phyloP scores from a whole-genome alignment of 2,329 filamentous ascomycete genomes.

The Orbilia blumenaviensis region DNA sequence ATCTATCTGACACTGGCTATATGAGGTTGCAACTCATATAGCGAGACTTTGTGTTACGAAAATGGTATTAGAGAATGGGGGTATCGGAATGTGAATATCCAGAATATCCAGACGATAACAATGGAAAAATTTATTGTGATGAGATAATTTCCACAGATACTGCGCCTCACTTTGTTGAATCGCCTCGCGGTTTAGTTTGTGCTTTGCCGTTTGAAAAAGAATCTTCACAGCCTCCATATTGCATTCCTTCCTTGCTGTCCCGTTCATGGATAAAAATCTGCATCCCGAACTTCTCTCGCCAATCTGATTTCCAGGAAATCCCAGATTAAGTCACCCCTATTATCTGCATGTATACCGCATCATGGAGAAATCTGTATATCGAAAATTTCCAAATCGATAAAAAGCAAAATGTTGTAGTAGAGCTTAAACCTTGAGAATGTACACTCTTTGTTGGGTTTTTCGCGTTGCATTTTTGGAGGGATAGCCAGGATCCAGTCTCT shows the following conservation, averaged over 20 bases:
- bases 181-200: not conserved
- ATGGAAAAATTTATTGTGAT: no score
- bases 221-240: not conserved
- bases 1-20: slow-evolving; percentile 32
- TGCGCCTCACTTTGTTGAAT: not conserved
- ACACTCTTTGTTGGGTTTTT: slow-evolving; percentile 21
- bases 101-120: not conserved
- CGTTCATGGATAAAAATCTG: slow-evolving; percentile 1
- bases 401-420: not conserved
- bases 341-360: not conserved
- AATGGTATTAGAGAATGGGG: not conserved
- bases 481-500: slow-evolving; percentile 1
- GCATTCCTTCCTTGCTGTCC: not conserved
- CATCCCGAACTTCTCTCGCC: slow-evolving; percentile 14
- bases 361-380: not conserved
- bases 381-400: not conserved
- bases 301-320: slow-evolving; percentile 4
- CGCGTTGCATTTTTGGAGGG: slow-evolving; percentile 50
- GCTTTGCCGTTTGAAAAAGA: not conserved
- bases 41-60: not conserved
- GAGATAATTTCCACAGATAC: no score
- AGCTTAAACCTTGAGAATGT: not conserved
- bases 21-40: not conserved
- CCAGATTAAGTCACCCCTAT: not conserved
- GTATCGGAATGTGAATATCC: no score